Conservation (phyloP, 2,329 filamentous ascomycete genomes). For the Colletotrichum zoysiae region DNA sequence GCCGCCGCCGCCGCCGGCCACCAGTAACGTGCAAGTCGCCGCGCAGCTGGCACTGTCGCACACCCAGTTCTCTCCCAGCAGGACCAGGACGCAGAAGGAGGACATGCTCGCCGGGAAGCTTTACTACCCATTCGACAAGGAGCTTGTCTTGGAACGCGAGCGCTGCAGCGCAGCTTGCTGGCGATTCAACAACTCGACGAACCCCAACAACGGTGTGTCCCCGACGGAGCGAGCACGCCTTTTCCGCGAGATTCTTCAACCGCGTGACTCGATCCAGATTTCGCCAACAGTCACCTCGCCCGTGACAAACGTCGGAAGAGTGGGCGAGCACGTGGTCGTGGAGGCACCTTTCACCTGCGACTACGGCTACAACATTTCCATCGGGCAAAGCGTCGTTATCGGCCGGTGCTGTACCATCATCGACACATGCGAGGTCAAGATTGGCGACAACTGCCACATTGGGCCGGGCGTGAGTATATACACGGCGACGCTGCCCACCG, state of each 20-base stretch:
- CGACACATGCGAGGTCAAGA: slow-evolving; percentile 85
- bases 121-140: slow-evolving; percentile 84
- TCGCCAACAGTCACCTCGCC: slow-evolving; percentile 67
- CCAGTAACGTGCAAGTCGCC: slow-evolving; percentile 65
- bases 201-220: slow-evolving; percentile 79
- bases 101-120: slow-evolving; percentile 86
- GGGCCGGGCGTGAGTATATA: slow-evolving; percentile 90
- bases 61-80: slow-evolving; percentile 59
- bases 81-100: slow-evolving; percentile 79
- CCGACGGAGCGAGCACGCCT: slow-evolving; percentile 75
- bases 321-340: slow-evolving; percentile 82
- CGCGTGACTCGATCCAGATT: slow-evolving; percentile 67
- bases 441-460: slow-evolving; percentile 82
- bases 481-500: slow-evolving; percentile 78
- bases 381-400: slow-evolving; percentile 87
- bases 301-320: slow-evolving; percentile 67
- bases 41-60: slow-evolving; percentile 71
- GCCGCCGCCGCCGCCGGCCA: slow-evolving; percentile 47
- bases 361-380: slow-evolving; percentile 93
- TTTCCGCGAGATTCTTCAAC: slow-evolving; percentile 79
- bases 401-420: slow-evolving; percentile 87
- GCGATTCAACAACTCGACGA: slow-evolving; percentile 87
- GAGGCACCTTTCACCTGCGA: slow-evolving; percentile 93
- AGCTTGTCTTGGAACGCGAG: slow-evolving; percentile 86
- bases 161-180: slow-evolving; percentile 85